Conservation (phyloP, 495 filamentous ascomycete species). For the Letharia columbiana region DNA sequence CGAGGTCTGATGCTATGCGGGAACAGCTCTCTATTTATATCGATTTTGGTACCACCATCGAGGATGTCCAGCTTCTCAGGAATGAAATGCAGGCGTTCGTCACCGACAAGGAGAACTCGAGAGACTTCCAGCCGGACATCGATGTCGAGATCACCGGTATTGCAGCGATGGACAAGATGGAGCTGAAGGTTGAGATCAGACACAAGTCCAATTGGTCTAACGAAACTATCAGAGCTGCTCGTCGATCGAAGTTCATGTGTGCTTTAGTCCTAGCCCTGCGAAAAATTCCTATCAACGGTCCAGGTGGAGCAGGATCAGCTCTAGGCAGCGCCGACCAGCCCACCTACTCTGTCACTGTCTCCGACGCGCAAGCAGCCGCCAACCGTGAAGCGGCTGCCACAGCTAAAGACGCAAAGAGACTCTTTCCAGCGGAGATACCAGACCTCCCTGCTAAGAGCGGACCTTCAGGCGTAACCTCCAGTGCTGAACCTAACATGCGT, state of each 20-base stretch:
- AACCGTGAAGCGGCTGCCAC: slow-evolving; percentile 51
- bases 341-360: slow-evolving; percentile 62
- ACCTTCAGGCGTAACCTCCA: slow-evolving; percentile 29
- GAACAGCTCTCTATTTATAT: slow-evolving; percentile 73
- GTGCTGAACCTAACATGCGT: slow-evolving; percentile 31
- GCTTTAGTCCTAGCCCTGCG: slow-evolving; percentile 79
- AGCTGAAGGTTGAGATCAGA: slow-evolving; percentile 71
- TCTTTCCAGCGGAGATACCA: slow-evolving; percentile 44
- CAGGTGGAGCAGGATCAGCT: slow-evolving; percentile 60
- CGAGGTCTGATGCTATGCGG: slow-evolving; percentile 82
- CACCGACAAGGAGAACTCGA: slow-evolving; percentile 71
- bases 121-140: slow-evolving; percentile 86
- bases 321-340: slow-evolving; percentile 64
- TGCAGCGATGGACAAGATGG: slow-evolving; percentile 79
- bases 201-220: slow-evolving; percentile 98
- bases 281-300: slow-evolving; percentile 76
- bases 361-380: slow-evolving; percentile 51
- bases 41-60: slow-evolving; percentile 74
- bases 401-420: slow-evolving; percentile 53
- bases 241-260: slow-evolving; percentile 94
- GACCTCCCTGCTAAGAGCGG: slow-evolving; percentile 23
- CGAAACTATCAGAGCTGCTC: slow-evolving; percentile 68
- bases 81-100: slow-evolving; percentile 79
- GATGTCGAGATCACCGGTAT: slow-evolving; percentile 69
- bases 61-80: slow-evolving; percentile 75